Base-by-base conservation (phyloP, 345 rosid genomes). In the Citrus medica region DNA sequence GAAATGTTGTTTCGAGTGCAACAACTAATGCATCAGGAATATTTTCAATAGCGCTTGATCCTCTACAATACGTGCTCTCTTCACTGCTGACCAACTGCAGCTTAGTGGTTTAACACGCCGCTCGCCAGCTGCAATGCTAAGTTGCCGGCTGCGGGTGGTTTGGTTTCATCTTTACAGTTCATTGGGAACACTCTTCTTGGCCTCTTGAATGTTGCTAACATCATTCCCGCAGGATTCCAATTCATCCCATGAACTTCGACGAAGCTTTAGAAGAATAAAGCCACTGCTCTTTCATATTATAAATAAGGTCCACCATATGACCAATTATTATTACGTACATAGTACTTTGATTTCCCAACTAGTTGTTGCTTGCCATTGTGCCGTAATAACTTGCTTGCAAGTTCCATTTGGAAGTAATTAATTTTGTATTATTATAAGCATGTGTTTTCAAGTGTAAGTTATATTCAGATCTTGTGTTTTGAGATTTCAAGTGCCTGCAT, bases 121-220 rank as follows among this genome's bases (percentile, higher is more conserved):
- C 88, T 92, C 71, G 63, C 93, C 61, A 85, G 21, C 65, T 89
- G 95, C 88, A 85, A 90, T 78, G 73, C 92, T 35, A 25, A 65
- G 13, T 81, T 90, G n/a, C 90, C 94, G 5, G 25, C 84, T 1
- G 64, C 37, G 0, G 92, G 90, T 2, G 24, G 46, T 64, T 82
- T 91, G 62, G 33, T 82, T 35, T 91, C 94, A 8, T n/a, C 89
- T 28, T 71, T 91, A 55, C 79, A 74, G 81, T 25, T 82, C 48
- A 28, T 84, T 2, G 97, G 92, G 56, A 87, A 59, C 83, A 80
- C 82, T 17, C 16, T 85, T 61, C 1, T 65, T 0, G 91, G 94
- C 17, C 71, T 84, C 78, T 75, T 89, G 56, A 86, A 69, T 28
- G 35, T 92, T 69, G 56, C 79, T 25, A 82, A 83, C 77, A 32